These are phyloP conservation scores for Talaromyces sp. DNA, from an alignment of 2,329 filamentous ascomycete species.

Conservation along the genomic window DNA sequence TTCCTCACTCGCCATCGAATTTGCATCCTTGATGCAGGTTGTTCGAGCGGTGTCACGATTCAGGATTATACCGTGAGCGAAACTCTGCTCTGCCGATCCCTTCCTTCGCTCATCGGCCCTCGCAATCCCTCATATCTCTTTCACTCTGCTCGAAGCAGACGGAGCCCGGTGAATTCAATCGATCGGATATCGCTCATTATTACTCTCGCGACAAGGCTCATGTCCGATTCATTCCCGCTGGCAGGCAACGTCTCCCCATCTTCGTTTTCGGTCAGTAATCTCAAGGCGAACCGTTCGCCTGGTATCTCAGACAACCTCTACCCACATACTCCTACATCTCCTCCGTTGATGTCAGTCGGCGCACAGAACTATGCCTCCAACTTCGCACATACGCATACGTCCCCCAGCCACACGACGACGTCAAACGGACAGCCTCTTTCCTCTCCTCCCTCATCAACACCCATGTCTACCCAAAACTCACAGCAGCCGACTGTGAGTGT, in stretches of 20 bases:
- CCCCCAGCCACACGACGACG: constrained; percentile 44
- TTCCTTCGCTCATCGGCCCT: constrained; percentile 17
- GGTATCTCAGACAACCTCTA: constrained; percentile 32
- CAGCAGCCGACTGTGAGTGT: constrained; percentile 40
- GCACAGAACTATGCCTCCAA: constrained; percentile 48
- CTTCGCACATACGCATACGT: constrained; percentile 45
- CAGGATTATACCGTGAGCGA: constrained; percentile 17
- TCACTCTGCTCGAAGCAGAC: neutral
- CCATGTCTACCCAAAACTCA: constrained; percentile 43
- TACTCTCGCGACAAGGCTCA: constrained; percentile 22
- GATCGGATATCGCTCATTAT: neutral
- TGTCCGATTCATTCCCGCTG: constrained; percentile 39
- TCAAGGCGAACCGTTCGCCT: constrained; percentile 35
- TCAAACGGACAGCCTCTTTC: constrained; percentile 40
- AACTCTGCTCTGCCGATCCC: constrained; percentile 16
- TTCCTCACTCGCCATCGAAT: neutral
- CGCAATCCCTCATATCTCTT: constrained; percentile 14
- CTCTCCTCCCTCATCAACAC: constrained; percentile 41
- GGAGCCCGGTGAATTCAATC: neutral
- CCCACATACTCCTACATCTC: constrained; percentile 41
- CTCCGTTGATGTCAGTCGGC: constrained; percentile 51
- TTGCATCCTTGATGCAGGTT: constrained; percentile 17
- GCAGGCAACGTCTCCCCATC: constrained; percentile 43
- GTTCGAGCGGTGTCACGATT: constrained; percentile 12
- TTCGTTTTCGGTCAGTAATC: constrained; percentile 39